Conservation (phyloP, 148 eudicot genomes). For the Silene uniflora region DNA sequence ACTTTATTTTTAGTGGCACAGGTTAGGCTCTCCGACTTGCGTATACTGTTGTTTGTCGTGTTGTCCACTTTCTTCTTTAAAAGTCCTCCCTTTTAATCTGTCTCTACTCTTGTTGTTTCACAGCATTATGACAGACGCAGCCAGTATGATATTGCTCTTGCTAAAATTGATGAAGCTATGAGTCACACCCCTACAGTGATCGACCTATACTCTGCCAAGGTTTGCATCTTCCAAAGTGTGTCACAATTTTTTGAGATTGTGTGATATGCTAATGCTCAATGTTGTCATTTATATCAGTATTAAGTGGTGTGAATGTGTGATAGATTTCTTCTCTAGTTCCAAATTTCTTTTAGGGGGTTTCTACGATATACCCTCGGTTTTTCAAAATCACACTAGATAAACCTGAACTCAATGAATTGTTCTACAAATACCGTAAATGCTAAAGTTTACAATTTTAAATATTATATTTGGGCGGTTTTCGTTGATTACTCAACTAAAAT, state of each 20-base stretch:
- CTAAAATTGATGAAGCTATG: conserved; percentile 86
- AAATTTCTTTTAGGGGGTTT: no score
- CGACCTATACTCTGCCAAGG: conserved; percentile 94
- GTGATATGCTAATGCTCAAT: not conserved
- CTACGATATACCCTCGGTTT: no score
- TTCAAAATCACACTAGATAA: no score
- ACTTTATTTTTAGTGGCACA: conserved; percentile 84
- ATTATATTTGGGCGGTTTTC: no score
- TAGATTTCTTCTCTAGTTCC: no score
- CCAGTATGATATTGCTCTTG: conserved; percentile 66
- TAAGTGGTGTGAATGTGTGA: not conserved
- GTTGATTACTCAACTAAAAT: no score
- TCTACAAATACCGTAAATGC: no score
- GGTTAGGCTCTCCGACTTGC: conserved; percentile 38
- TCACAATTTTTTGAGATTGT: conserved; percentile 4
- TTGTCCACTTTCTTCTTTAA: not conserved
- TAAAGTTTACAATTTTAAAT: no score
- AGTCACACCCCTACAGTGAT: conserved; percentile 92
- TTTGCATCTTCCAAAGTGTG: conserved; percentile 28
- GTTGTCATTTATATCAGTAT: not conserved
- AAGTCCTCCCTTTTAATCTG: not conserved
- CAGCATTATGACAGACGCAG: conserved; percentile 95
- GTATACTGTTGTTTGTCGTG: not conserved
- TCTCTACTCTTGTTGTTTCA: conserved; percentile 8
- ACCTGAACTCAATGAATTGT: no score